A percentile compares a stretch with the other conserved stretches of the same genome.
These are phyloP conservation scores for Hansenula sp. DNA, from an alignment of 1,139 yeast species.

Conservation along the genomic window DNA sequence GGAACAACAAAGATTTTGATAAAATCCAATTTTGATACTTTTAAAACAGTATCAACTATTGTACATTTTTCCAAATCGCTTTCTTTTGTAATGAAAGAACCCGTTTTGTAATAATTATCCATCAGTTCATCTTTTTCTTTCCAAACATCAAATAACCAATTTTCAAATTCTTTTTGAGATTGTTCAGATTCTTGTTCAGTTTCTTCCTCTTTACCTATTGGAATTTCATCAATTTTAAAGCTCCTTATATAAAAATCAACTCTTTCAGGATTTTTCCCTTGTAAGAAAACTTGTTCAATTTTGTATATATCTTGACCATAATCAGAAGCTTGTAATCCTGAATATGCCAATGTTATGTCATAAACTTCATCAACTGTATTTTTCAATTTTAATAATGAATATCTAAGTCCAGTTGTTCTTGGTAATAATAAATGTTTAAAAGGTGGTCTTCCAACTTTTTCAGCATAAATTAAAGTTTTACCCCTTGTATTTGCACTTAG, in stretches of 20 bases:
- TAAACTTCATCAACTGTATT: slow-evolving; percentile 64
- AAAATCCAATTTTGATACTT: slow-evolving; percentile 23
- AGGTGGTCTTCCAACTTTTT: slow-evolving; percentile 39
- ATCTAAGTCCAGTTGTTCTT: slow-evolving; percentile 72
- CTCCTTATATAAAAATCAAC: slow-evolving; percentile 64
- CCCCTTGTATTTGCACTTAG: slow-evolving; percentile 60
- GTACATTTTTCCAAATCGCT: slow-evolving; percentile 14
- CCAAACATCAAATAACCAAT: slow-evolving; percentile 81
- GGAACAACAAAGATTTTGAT: slow-evolving; percentile 31
- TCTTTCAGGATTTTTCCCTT: slow-evolving; percentile 66
- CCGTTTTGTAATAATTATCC: slow-evolving; percentile 53
- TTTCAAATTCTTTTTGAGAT: slow-evolving; percentile 49
- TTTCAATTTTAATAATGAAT: slow-evolving; percentile 55
- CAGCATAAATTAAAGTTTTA: slow-evolving; percentile 55
- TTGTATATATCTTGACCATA: slow-evolving; percentile 80
- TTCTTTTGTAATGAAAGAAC: slow-evolving; percentile 39
- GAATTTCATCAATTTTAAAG: slow-evolving; percentile 57
- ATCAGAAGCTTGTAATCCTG: slow-evolving; percentile 56
- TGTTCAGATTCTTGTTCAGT: slow-evolving; percentile 37
- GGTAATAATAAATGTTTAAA: slow-evolving; percentile 74
- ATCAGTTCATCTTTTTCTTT: slow-evolving; percentile 67
- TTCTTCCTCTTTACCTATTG: slow-evolving; percentile 52
- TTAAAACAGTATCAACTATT: slow-evolving; percentile 20
- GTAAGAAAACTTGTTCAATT: slow-evolving; percentile 55
- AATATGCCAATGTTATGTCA: slow-evolving; percentile 81